A percentile compares a stretch with the other conserved stretches of the same genome.
Conservation (phyloP, 2,329 filamentous ascomycete species). For the Cyclaneusma minus region DNA sequence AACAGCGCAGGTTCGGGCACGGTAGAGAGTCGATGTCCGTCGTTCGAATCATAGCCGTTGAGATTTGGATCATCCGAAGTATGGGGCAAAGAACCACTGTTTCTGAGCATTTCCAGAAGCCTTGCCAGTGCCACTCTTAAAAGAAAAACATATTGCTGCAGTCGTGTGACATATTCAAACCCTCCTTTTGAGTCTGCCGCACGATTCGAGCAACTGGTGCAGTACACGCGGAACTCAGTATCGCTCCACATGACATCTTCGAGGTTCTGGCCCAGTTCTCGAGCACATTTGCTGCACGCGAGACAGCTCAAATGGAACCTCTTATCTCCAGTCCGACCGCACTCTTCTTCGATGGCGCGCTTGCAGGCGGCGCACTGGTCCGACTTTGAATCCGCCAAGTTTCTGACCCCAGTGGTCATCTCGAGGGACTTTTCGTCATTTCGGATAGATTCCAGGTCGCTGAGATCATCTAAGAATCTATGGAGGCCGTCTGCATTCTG, state of each 20-base stretch:
- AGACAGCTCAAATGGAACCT: conserved; percentile 79
- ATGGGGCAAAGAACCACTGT: conserved; percentile 64
- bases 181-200: conserved; percentile 36
- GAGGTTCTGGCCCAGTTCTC: conserved; percentile 53
- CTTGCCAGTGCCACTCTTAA: conserved; percentile 82
- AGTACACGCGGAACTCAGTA: conserved; percentile 54
- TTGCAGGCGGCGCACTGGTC: conserved; percentile 75
- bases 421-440: conserved; percentile 55
- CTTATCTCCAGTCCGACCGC: conserved; percentile 56
- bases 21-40: conserved; percentile 39
- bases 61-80: conserved; percentile 58
- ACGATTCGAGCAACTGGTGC: conserved; percentile 47
- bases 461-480: conserved; percentile 69
- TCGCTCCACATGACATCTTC: conserved; percentile 58
- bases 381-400: conserved; percentile 58
- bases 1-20: conserved; percentile 37
- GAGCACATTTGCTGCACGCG: conserved; percentile 51
- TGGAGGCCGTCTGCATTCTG: conserved; percentile 60
- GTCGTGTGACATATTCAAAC: conserved; percentile 65
- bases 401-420: conserved; percentile 46
- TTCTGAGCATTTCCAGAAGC: conserved; percentile 72
- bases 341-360: conserved; percentile 89
- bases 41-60: conserved; percentile 48
- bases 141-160: conserved; percentile 90
- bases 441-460: conserved; percentile 65